A percentile compares a stretch with the other conserved stretches of the same genome.
phyloP scores from a whole-genome alignment of 2,329 filamentous ascomycete genomes.

The Scedosporium apiospermum region DNA sequence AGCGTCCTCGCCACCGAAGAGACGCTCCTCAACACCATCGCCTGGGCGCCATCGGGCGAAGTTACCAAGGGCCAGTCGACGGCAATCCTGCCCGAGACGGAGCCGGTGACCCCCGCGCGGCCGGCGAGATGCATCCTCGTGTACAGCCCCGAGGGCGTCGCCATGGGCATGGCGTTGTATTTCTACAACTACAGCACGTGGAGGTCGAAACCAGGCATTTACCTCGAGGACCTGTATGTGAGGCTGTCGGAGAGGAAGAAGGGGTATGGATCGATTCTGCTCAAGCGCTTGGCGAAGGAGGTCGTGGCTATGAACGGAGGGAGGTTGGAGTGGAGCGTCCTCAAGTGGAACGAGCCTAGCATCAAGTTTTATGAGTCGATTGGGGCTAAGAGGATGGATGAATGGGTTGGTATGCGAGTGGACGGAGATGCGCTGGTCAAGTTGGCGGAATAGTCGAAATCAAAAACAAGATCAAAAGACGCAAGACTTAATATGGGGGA shows the following conservation, averaged over 20 bases:
- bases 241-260: slow-evolving; percentile 57
- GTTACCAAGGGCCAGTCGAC: slow-evolving; percentile 25
- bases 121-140: slow-evolving; percentile 71
- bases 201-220: slow-evolving; percentile 78
- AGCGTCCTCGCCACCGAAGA: slow-evolving; percentile 70
- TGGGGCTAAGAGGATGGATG: slow-evolving; percentile 56
- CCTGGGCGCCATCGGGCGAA: slow-evolving; percentile 54
- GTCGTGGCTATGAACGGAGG: slow-evolving; percentile 62
- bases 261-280: slow-evolving; percentile 70
- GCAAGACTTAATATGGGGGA: not conserved
- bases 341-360: slow-evolving; percentile 89
- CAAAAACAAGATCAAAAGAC: slow-evolving; percentile 12
- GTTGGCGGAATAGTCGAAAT: slow-evolving; percentile 36
- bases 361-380: slow-evolving; percentile 75
- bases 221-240: slow-evolving; percentile 90
- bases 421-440: slow-evolving; percentile 55
- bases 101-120: slow-evolving; percentile 42
- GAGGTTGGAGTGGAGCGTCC: slow-evolving; percentile 79
- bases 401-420: slow-evolving; percentile 69
- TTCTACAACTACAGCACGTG: slow-evolving; percentile 97
- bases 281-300: slow-evolving; percentile 71
- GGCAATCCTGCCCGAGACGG: slow-evolving; percentile 28
- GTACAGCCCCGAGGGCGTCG: slow-evolving; percentile 34
- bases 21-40: slow-evolving; percentile 64
- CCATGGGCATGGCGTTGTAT: slow-evolving; percentile 75